phyloP scores from a whole-genome alignment of 2,329 filamentous ascomycete genomes.

The Zasmidium citrigriseum region DNA sequence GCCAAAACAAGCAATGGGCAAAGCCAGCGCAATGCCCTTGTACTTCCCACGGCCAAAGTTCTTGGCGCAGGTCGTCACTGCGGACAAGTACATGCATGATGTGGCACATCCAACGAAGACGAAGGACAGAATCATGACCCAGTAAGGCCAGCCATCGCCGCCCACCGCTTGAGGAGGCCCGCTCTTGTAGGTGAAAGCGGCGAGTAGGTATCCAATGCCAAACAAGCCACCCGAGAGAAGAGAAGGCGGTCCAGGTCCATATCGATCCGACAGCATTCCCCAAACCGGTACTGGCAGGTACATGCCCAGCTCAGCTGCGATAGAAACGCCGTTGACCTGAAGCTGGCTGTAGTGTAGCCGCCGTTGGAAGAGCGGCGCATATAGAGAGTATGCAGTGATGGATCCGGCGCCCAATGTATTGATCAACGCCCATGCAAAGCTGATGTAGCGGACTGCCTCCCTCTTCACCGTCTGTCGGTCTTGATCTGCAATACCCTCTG shows the following conservation, averaged over 20 bases:
- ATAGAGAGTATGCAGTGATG: slow-evolving; percentile 90
- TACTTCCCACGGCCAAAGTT: slow-evolving; percentile 91
- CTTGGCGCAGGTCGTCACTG: slow-evolving; percentile 95
- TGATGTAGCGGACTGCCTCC: slow-evolving; percentile 54
- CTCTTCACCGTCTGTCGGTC: slow-evolving; percentile 57
- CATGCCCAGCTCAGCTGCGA: slow-evolving; percentile 81
- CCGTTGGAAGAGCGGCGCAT: slow-evolving; percentile 86
- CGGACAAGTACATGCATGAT: slow-evolving; percentile 82
- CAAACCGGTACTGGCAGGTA: slow-evolving; percentile 90
- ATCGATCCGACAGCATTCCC: slow-evolving; percentile 88
- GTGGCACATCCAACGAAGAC: slow-evolving; percentile 80
- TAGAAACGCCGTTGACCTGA: slow-evolving; percentile 87
- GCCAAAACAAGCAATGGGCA: slow-evolving; percentile 90
- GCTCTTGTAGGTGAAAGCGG: slow-evolving; percentile 73
- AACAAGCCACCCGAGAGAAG: slow-evolving; percentile 73
- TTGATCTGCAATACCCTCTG: slow-evolving; percentile 60
- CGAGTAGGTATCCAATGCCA: slow-evolving; percentile 77
- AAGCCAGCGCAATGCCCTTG: slow-evolving; percentile 82
- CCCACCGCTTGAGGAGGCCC: slow-evolving; percentile 54
- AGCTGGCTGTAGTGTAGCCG: slow-evolving; percentile 85
- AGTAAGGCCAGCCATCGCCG: slow-evolving; percentile 68
- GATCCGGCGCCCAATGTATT: slow-evolving; percentile 81
- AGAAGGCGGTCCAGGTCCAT: slow-evolving; percentile 76
- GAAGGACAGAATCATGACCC: slow-evolving; percentile 83
- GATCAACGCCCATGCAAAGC: slow-evolving; percentile 62